These are phyloP conservation scores for Gomphus sp. DNA, from an alignment of 1,284 basidiomycete species.

Conservation along the genomic window DNA sequence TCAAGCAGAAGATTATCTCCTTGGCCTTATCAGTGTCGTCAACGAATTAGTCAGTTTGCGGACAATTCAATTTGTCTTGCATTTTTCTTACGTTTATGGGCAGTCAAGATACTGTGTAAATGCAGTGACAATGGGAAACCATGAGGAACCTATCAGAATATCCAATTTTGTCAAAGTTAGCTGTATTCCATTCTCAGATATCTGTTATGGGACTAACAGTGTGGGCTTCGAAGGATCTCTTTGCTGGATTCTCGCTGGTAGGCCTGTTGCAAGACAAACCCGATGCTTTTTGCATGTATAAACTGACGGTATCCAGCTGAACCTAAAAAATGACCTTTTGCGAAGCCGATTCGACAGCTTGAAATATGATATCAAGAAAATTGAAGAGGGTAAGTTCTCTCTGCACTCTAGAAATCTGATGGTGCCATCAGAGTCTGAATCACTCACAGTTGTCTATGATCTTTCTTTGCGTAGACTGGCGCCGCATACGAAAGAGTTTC, in stretches of 20 bases:
- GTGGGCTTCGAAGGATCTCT: constrained; percentile 41
- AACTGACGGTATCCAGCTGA: constrained; percentile 41
- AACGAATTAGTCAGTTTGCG: constrained; percentile 65
- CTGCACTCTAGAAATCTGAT: not conserved
- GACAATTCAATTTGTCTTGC: not conserved
- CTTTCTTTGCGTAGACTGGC: constrained; percentile 64
- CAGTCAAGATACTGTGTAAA: constrained; percentile 79
- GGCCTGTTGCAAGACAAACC: constrained; percentile 5
- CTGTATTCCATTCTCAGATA: not conserved
- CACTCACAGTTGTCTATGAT: constrained; percentile 66
- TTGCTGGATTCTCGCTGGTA: constrained; percentile 77
- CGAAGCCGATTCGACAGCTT: constrained; percentile 74
- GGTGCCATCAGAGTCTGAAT: constrained; percentile 1
- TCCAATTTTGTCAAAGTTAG: constrained; percentile 62
- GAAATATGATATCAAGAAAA: constrained; percentile 85
- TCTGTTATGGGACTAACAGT: not conserved
- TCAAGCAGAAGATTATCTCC: constrained; percentile 78
- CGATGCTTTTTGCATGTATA: not conserved
- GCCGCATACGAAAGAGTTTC: not conserved
- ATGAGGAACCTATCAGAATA: constrained; percentile 70
- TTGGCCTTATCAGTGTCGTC: constrained; percentile 69
- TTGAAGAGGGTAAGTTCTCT: constrained; percentile 65
- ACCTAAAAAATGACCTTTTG: constrained; percentile 75
- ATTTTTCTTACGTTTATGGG: constrained; percentile 2
- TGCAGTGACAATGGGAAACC: constrained; percentile 74